A percentile compares a stretch with the other conserved stretches of the same genome.
Conservation (phyloP, 257 asterid genomes). For the Anisodus acutangulus region DNA sequence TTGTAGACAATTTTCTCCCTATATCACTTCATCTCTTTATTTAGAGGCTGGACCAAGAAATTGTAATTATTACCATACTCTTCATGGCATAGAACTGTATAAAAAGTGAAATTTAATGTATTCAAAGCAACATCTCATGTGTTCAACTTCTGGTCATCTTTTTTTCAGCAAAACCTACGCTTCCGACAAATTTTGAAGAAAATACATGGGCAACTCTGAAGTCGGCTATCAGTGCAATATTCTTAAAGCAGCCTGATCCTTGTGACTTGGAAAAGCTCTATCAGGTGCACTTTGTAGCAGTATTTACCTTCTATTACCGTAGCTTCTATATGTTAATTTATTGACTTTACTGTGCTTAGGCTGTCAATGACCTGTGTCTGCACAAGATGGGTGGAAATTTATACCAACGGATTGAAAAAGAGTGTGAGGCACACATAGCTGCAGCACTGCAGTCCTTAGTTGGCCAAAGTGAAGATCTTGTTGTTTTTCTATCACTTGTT, state of each 20-base stretch:
- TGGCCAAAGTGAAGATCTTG: conserved; percentile 89
- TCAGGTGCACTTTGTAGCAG: conserved; percentile 56
- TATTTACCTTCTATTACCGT: conserved; percentile 15
- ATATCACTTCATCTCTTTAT: neutral
- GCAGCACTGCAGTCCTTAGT: conserved; percentile 77
- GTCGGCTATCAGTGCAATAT: conserved; percentile 90
- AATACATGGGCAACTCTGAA: conserved; percentile 86
- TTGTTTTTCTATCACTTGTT: conserved; percentile 87
- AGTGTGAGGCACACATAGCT: conserved; percentile 77
- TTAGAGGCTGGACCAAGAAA: conserved; percentile 10
- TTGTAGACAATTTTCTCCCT: neutral
- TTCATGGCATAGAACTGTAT: neutral
- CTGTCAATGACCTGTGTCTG: conserved; percentile 87
- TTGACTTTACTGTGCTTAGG: conserved; percentile 51
- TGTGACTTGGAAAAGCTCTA: conserved; percentile 93
- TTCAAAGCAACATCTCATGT: conserved; percentile 6
- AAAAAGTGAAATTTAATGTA: neutral
- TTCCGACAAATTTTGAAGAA: conserved; percentile 89
- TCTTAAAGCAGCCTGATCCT: conserved; percentile 89
- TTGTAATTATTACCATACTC: neutral
- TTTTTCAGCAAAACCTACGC: conserved; percentile 68
- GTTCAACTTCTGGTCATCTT: neutral
- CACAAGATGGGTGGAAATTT: conserved; percentile 95
- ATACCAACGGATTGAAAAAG: conserved; percentile 80
- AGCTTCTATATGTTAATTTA: conserved; percentile 36